Conservation (phyloP, 768 basidiomycete genomes). For the Tubosaeta sp. region DNA sequence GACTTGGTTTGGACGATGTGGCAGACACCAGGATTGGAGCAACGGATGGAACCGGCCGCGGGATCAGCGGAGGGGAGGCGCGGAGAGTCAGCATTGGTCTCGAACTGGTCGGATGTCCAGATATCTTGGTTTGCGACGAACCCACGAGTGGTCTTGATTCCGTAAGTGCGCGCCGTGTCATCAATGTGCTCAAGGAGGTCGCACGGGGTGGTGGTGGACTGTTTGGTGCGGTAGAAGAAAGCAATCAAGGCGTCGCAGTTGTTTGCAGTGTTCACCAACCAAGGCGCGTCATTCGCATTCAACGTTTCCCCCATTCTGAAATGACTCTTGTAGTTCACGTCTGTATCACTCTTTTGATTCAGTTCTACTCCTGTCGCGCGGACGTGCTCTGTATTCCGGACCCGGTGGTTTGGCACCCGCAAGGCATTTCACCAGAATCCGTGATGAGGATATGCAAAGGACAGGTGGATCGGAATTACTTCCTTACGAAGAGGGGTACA, state of each 20-base stretch:
- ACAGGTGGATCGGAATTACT: slow-evolving; percentile 34
- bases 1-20: slow-evolving; percentile 70
- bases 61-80: slow-evolving; percentile 91
- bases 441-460: slow-evolving; percentile 29
- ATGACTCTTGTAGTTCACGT: slow-evolving; percentile 51
- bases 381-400: slow-evolving; percentile 76
- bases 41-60: slow-evolving; percentile 64
- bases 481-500: slow-evolving; percentile 75
- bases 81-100: slow-evolving; percentile 86
- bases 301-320: not conserved
- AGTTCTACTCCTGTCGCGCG: slow-evolving; percentile 73
- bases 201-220: slow-evolving; percentile 43
- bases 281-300: slow-evolving; percentile 39
- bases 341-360: slow-evolving; percentile 84
- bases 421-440: slow-evolving; percentile 51
- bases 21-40: slow-evolving; percentile 66
- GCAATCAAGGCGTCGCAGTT: slow-evolving; percentile 67
- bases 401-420: slow-evolving; percentile 68
- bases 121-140: slow-evolving; percentile 84
- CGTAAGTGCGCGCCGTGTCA: slow-evolving; percentile 76
- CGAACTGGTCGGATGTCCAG: slow-evolving; percentile 81
- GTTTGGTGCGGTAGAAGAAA: slow-evolving; percentile 20
- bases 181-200: slow-evolving; percentile 71
- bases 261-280: slow-evolving; percentile 89
- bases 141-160: slow-evolving; percentile 83